Evolutionary conservation across 768 basidiomycete species (phyloP).

Genomic region (Cystofilobasidium capitatum): DNA sequence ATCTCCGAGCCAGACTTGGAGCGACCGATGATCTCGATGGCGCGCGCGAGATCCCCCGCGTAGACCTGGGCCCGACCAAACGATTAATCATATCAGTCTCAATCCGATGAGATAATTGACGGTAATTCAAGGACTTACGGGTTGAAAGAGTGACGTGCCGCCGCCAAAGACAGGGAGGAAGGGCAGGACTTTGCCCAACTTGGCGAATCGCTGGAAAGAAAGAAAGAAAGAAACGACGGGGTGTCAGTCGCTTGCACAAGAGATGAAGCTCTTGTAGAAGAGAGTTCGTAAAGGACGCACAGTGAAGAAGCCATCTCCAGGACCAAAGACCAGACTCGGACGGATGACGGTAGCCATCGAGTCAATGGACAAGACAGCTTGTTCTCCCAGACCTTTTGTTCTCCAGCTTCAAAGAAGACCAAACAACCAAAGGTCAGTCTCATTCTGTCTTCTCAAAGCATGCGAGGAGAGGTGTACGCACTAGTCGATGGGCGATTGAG

Average conservation of each 20-base stretch:
- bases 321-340: constrained; percentile 66
- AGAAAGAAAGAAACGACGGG: neutral
- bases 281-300: constrained; percentile 40
- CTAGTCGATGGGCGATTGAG: constrained; percentile 52
- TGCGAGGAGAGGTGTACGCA: constrained; percentile 28
- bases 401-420: constrained; percentile 29
- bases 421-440: no score
- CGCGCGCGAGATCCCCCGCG: constrained; percentile 56
- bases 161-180: constrained; percentile 69
- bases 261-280: constrained; percentile 31
- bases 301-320: constrained; percentile 64
- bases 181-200: constrained; percentile 52
- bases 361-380: constrained; percentile 45
- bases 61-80: constrained; percentile 50
- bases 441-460: neutral
- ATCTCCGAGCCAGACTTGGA: constrained; percentile 42
- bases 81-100: neutral
- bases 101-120: neutral
- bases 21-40: constrained; percentile 53
- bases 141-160: constrained; percentile 56
- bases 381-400: constrained; percentile 49
- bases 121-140: constrained; percentile 32
- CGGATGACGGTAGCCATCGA: constrained; percentile 55
- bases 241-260: no score
- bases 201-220: constrained; percentile 48